These are phyloP conservation scores for Marsdenia floribunda DNA, from an alignment of 257 asterid species.

Conservation along the genomic window DNA sequence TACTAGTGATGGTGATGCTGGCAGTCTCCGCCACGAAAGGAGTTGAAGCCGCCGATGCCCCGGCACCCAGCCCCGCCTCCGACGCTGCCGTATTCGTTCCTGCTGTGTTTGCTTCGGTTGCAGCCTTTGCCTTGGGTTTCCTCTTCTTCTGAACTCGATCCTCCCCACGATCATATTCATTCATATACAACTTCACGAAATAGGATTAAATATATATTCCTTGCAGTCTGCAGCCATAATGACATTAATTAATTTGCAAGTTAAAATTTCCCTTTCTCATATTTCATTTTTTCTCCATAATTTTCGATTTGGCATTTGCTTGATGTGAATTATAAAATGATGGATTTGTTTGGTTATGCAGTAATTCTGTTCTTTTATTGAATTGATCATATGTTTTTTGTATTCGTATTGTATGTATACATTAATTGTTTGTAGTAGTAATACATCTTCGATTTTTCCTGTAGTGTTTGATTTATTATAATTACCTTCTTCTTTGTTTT, in stretches of 20 bases:
- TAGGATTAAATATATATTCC: no score
- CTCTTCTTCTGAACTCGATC: conserved; percentile 30
- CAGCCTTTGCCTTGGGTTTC: conserved; percentile 38
- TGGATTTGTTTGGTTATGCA: background rate
- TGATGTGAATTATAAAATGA: background rate
- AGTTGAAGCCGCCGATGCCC: conserved; percentile 42
- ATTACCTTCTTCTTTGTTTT: no score
- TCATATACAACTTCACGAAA: no score
- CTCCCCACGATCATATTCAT: no score
- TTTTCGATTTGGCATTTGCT: background rate
- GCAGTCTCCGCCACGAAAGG: conserved; percentile 39
- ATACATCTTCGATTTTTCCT: background rate
- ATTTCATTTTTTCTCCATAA: background rate
- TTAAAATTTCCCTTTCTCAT: background rate
- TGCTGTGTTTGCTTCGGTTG: conserved; percentile 33
- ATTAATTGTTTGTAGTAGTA: background rate
- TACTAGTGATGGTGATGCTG: conserved; percentile 32
- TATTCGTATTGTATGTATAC: background rate
- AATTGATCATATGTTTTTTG: background rate
- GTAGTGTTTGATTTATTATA: background rate
- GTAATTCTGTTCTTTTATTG: background rate
- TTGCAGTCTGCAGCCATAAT: no score
- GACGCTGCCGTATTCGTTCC: conserved; percentile 45
- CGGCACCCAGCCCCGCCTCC: conserved; percentile 52
- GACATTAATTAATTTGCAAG: background rate